Base-by-base conservation (phyloP, 768 basidiomycete species). In the Royoungia palumana region DNA sequence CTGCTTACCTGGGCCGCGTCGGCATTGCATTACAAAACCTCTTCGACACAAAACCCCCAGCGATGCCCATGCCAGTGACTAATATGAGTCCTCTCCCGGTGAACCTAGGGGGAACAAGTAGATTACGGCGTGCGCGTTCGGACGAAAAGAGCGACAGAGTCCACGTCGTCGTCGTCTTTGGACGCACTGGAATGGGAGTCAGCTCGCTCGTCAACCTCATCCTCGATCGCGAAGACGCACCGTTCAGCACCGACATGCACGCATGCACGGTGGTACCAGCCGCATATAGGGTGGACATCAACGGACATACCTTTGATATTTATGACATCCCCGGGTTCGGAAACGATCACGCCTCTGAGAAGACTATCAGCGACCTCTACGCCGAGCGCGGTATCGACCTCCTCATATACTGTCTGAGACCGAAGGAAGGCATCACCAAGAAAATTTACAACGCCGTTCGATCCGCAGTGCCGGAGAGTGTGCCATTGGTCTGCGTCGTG, bases 401-500 rank as follows among this genome's bases (percentile, higher is more conserved):
- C 53, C 61, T 66, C 51, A 36, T 66, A 4, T 66, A 66, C 47
- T 66, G 65, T 25, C 17, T 66, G 6, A 41, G 64, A 44, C 63
- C 63, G 1, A 63, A 59, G 16, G 66, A 64, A 20, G 66, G 66
- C 8, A 64, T 64, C 28, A 52, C 57, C 30, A 66, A 53, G 47
- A 63, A 59, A 20, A 41, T 61, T 12, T 64, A 46, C 53, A 66
- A 44, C 17, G 53, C 51, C 21, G 47, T 68, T 25, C 67, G 55
- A 44, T 65, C 56, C 47, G 64, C 53, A 8, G 60, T 50, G 37
- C 59, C 66, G 35, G 63, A 60, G 45, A 62, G 65, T 25, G 72
- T 73, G 7, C 72, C 70, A 6, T 62, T 73, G 25, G 72, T 70
- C 10, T 54, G 67, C n/a, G 66, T 70, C 19, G 58, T 73, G 16